A percentile compares a stretch with the other conserved stretches of the same genome.
Conservation (phyloP, 1,139 yeast species). For the Magnusiomyces paraingens region DNA sequence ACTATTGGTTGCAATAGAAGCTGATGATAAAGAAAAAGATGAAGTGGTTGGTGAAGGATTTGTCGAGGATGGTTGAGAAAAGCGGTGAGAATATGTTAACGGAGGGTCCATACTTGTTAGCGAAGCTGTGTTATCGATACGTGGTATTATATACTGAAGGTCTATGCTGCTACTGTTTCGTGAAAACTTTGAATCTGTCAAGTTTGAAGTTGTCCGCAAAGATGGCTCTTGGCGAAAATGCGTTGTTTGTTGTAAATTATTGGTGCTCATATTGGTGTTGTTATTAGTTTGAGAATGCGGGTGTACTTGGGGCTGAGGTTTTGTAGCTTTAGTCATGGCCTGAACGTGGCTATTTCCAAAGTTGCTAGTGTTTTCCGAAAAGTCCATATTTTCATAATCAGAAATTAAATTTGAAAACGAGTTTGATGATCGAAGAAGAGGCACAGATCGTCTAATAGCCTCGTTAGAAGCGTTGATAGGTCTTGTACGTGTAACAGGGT, state of each 20-base stretch:
- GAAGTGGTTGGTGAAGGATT: neutral
- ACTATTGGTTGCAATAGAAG: neutral
- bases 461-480: too few species aligned
- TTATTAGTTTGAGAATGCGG: neutral
- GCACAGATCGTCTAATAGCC: too few species aligned
- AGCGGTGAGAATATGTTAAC: neutral
- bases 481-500: too few species aligned
- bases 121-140: neutral
- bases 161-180: neutral
- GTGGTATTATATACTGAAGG: slow-evolving; percentile 1
- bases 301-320: neutral
- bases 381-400: too few species aligned
- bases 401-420: too few species aligned
- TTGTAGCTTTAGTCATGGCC: neutral
- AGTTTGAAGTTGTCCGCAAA: too few species aligned
- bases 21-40: neutral
- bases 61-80: neutral
- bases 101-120: neutral
- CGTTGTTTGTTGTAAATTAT: too few species aligned
- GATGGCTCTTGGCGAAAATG: too few species aligned
- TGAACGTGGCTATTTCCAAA: too few species aligned
- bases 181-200: neutral
- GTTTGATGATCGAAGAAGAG: too few species aligned
- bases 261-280: too few species aligned
- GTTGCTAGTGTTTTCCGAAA: too few species aligned